These are phyloP conservation scores for Kurtzmaniella cleridarum DNA, from an alignment of 805 yeast species.

Conservation along the genomic window DNA sequence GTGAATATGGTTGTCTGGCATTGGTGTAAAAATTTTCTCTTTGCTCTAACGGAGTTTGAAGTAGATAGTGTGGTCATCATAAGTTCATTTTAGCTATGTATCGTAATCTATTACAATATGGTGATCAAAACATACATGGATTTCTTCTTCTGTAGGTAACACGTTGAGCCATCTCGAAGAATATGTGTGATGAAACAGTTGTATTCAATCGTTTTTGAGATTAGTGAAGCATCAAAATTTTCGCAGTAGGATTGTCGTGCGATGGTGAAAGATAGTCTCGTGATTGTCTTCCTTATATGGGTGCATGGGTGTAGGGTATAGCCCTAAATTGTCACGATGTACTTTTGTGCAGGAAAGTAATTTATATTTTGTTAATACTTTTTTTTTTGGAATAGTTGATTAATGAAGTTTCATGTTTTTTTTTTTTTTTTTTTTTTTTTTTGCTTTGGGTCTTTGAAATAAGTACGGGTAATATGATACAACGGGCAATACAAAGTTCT, in stretches of 20 bases:
- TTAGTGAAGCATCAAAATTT: constrained; percentile 1
- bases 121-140: constrained; percentile 53
- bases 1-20: too few relatives aligned
- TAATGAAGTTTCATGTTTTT: too few relatives aligned
- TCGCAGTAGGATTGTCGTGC: constrained; percentile 3
- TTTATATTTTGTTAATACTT: too few relatives aligned
- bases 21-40: too few relatives aligned
- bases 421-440: too few relatives aligned
- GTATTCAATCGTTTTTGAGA: not conserved
- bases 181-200: constrained; percentile 1
- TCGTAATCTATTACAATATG: not conserved
- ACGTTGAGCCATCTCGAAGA: constrained; percentile 90
- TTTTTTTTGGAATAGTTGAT: too few relatives aligned
- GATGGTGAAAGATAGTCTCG: constrained; percentile 2
- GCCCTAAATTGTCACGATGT: constrained; percentile 1
- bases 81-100: not conserved
- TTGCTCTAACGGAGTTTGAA: too few relatives aligned
- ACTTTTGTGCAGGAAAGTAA: not conserved
- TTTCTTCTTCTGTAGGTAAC: constrained; percentile 99
- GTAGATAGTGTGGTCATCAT: not conserved
- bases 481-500: too few relatives aligned
- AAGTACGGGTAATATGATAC: too few relatives aligned
- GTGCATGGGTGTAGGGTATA: constrained; percentile 4
- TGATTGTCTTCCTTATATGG: not conserved
- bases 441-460: too few relatives aligned